A percentile compares a stretch with the other conserved stretches of the same genome.
These are phyloP conservation scores for Coniochaeta hoffmannii DNA, from an alignment of 2,329 filamentous ascomycete species.

Conservation along the genomic window DNA sequence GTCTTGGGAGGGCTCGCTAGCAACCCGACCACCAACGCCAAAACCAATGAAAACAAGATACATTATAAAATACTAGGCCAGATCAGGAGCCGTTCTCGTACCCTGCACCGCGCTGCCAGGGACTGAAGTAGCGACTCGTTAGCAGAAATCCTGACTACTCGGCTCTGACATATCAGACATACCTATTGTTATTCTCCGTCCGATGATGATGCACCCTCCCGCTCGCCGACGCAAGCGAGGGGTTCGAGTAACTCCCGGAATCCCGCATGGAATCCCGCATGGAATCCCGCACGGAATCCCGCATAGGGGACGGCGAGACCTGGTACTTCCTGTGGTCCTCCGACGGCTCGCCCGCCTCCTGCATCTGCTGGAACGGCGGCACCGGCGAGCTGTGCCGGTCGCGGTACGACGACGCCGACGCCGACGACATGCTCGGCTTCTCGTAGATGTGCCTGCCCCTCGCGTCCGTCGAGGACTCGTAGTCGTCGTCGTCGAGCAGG, in stretches of 20 bases:
- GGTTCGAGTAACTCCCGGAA: background rate
- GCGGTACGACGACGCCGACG: background rate
- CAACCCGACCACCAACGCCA: background rate
- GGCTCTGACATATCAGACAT: background rate
- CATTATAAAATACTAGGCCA: background rate
- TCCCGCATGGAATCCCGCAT: no score
- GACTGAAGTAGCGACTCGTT: background rate
- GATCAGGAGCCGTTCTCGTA: background rate
- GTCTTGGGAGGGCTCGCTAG: background rate
- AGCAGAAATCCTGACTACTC: background rate
- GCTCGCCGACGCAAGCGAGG: background rate
- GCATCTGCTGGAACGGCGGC: background rate
- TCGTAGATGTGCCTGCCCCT: background rate
- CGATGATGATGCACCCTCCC: background rate
- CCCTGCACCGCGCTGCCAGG: slow-evolving; percentile 1
- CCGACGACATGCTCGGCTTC: slow-evolving; percentile 1
- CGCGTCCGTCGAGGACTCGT: background rate
- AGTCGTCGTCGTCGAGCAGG: background rate
- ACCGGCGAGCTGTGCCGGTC: background rate
- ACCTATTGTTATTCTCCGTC: background rate
- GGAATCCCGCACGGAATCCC: background rate
- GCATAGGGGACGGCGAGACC: background rate
- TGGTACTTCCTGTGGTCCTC: slow-evolving; percentile 1
- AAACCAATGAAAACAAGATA: background rate
- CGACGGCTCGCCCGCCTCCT: background rate